Evolutionary conservation across 192 early-diverging fungal genomes (phyloP).

Genomic region (Linnemannia hyalina): DNA sequence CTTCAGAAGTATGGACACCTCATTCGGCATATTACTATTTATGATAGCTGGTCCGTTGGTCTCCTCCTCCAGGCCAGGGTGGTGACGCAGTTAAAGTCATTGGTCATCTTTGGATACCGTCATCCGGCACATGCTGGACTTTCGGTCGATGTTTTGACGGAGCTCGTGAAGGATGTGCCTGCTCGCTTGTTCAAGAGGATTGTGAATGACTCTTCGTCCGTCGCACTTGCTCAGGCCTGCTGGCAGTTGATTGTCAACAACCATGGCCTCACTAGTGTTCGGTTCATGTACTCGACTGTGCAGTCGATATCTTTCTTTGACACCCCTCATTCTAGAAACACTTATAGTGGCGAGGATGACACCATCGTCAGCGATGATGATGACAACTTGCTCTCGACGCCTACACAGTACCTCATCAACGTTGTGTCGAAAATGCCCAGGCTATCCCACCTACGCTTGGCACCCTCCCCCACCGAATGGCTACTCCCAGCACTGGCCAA

Average conservation of each 20-base stretch:
- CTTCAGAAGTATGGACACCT: neutral
- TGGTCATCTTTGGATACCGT: neutral
- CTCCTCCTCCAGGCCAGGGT: neutral
- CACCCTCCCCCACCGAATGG: neutral
- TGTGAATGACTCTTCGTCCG: neutral
- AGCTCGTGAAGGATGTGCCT: neutral
- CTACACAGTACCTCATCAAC: neutral
- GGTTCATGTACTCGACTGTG: neutral
- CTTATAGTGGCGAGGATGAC: neutral
- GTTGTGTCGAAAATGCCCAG: neutral
- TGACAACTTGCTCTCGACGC: neutral
- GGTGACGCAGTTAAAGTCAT: neutral
- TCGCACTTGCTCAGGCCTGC: neutral
- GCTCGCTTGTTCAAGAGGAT: neutral
- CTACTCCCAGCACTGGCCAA: neutral
- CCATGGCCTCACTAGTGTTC: neutral
- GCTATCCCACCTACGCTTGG: neutral
- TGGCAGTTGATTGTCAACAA: constrained; percentile 4
- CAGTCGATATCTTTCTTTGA: neutral
- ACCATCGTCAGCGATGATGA: neutral
- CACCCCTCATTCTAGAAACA: neutral
- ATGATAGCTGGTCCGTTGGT: neutral
- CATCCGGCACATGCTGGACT: neutral
- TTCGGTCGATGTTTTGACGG: neutral
- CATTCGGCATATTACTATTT: neutral